Evolutionary conservation across 495 filamentous ascomycete genomes (phyloP).

Genomic region (Platismatia glauca): DNA sequence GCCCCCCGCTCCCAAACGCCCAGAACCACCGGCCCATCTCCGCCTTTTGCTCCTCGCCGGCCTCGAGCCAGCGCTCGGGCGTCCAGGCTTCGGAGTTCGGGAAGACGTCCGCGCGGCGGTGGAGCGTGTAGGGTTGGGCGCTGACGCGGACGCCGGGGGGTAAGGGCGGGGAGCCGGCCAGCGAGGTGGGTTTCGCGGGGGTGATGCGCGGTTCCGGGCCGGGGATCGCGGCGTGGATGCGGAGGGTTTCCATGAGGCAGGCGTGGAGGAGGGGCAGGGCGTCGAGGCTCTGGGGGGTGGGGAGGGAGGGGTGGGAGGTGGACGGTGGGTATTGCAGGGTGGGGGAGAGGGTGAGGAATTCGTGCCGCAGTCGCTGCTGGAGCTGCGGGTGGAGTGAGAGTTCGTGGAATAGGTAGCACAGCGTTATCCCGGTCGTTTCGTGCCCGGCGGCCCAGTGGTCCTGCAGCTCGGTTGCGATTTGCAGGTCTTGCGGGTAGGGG

Average conservation of each 20-base stretch:
- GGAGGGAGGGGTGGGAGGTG: slow-evolving; percentile 27
- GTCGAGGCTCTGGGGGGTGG: slow-evolving; percentile 58
- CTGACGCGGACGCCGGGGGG: slow-evolving; percentile 61
- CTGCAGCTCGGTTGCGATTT: slow-evolving; percentile 11
- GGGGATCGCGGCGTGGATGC: slow-evolving; percentile 65
- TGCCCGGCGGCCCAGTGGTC: slow-evolving; percentile 73
- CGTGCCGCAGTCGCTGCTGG: slow-evolving; percentile 50
- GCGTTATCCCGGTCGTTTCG: slow-evolving; percentile 64
- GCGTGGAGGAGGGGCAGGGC: slow-evolving; percentile 64
- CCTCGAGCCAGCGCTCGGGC: slow-evolving; percentile 51
- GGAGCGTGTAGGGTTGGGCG: slow-evolving; percentile 61
- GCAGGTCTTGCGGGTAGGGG: neutral
- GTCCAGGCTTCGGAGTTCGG: slow-evolving; percentile 54
- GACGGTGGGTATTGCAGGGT: slow-evolving; percentile 24
- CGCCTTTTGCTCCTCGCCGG: slow-evolving; percentile 29
- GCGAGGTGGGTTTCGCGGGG: slow-evolving; percentile 39
- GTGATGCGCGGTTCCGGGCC: slow-evolving; percentile 69
- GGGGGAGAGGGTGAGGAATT: slow-evolving; percentile 48
- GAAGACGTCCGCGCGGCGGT: slow-evolving; percentile 55
- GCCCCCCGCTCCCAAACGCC: slow-evolving; percentile 74
- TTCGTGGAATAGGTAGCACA: slow-evolving; percentile 64
- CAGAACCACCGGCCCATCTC: slow-evolving; percentile 66
- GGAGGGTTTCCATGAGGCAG: slow-evolving; percentile 65
- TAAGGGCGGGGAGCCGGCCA: slow-evolving; percentile 47
- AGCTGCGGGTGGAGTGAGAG: slow-evolving; percentile 48